These are phyloP conservation scores for Theileria annulata DNA, from an alignment of 169 alveolate genomes.

Conservation along the genomic window DNA sequence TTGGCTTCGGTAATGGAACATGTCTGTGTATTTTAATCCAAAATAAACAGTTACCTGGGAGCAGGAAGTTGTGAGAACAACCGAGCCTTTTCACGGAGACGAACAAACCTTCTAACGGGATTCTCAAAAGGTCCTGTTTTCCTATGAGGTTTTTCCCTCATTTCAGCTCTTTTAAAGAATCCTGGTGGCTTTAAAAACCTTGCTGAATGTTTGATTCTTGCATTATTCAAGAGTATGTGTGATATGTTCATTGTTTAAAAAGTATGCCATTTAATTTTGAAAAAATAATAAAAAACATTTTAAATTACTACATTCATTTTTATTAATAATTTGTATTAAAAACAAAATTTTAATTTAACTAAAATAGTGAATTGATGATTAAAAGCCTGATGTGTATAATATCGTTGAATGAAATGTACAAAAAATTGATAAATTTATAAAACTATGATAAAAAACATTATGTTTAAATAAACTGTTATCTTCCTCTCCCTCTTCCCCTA, in stretches of 20 bases:
- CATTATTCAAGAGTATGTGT: not conserved
- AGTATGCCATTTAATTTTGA: not conserved
- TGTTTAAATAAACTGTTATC: not conserved
- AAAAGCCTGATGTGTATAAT: not conserved
- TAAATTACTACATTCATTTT: not conserved
- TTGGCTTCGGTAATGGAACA: conserved; percentile 71
- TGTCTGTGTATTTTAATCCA: conserved; percentile 29
- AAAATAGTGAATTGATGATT: not conserved
- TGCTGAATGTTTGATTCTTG: conserved; percentile 55
- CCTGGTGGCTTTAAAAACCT: conserved; percentile 67
- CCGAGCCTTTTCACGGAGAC: conserved; percentile 79
- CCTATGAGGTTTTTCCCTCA: conserved; percentile 80
- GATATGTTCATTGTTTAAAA: conserved; percentile 5
- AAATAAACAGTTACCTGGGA: conserved; percentile 61
- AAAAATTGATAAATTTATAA: no score
- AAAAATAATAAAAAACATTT: not conserved
- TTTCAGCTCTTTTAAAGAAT: conserved; percentile 81
- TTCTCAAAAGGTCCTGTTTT: conserved; percentile 81
- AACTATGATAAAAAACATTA: not conserved
- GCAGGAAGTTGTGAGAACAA: conserved; percentile 74
- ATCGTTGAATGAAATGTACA: not conserved
- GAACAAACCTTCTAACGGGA: conserved; percentile 76
- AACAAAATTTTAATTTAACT: no score
- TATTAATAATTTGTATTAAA: no score
- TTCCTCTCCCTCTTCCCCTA: conserved; percentile 37